Conservation (phyloP, 192 early-diverging fungal genomes). For the Diversispora epigaea region DNA sequence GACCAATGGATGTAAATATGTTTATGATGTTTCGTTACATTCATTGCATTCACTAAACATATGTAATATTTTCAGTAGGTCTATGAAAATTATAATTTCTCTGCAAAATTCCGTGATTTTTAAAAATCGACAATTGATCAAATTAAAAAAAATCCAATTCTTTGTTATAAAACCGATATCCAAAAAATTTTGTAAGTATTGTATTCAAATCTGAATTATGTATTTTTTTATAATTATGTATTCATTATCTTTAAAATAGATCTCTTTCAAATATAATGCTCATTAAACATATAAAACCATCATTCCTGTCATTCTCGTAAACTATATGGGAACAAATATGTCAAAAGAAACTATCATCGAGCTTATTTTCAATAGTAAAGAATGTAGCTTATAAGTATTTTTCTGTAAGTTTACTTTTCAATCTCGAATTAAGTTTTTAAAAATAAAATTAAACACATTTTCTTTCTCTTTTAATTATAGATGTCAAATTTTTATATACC, state of each 20-base stretch:
- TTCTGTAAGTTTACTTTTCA: background rate
- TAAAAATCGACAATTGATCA: slow-evolving; percentile 24
- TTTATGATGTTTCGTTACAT: background rate
- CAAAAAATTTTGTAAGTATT: slow-evolving; percentile 23
- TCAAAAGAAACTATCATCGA: slow-evolving; percentile 4
- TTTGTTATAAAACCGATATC: slow-evolving; percentile 1
- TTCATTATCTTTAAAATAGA: slow-evolving; percentile 14
- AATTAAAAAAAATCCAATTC: slow-evolving; percentile 27
- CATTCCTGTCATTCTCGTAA: background rate
- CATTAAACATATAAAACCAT: slow-evolving; percentile 19
- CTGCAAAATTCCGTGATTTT: slow-evolving; percentile 17
- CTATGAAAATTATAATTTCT: slow-evolving; percentile 22
- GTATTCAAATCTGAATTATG: background rate
- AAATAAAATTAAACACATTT: background rate
- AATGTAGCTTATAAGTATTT: slow-evolving; percentile 14
- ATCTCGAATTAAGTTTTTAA: background rate
- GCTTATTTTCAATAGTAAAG: background rate
- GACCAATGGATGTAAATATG: too few species aligned
- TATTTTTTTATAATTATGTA: background rate
- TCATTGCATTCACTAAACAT: background rate
- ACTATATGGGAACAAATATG: slow-evolving; percentile 11
- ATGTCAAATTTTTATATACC: slow-evolving; percentile 11
- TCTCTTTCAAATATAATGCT: slow-evolving; percentile 20
- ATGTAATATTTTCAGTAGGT: slow-evolving; percentile 14
- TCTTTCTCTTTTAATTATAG: slow-evolving; percentile 7